Evolutionary conservation across 495 filamentous ascomycete species (phyloP).

Genomic region (Penicillium manginii): DNA sequence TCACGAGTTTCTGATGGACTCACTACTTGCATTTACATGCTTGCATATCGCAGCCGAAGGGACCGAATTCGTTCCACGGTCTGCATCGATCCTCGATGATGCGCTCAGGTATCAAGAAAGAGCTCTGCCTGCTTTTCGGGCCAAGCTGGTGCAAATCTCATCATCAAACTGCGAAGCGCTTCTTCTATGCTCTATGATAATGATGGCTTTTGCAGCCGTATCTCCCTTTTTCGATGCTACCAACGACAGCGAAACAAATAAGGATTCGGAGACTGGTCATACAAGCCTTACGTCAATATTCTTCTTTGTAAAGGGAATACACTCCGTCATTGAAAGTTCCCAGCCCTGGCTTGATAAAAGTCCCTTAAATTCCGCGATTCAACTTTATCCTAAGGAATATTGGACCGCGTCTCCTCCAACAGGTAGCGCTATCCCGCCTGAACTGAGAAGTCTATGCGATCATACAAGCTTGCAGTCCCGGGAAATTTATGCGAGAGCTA

Average conservation of each 20-base stretch:
- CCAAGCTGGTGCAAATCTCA: not conserved
- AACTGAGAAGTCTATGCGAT: not conserved
- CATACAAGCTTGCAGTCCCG: not conserved
- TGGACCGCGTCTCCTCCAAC: not conserved
- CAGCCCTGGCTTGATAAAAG: conserved; percentile 20
- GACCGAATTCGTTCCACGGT: not conserved
- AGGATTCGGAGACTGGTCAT: not conserved
- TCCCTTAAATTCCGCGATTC: not conserved
- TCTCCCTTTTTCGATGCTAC: not conserved
- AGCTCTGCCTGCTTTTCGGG: conserved; percentile 7
- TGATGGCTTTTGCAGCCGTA: conserved; percentile 8
- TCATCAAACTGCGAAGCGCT: conserved; percentile 7
- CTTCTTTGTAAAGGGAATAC: conserved; percentile 13
- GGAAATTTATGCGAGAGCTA: not conserved
- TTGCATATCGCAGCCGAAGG: conserved; percentile 4
- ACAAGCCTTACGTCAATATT: conserved; percentile 15
- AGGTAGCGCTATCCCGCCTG: not conserved
- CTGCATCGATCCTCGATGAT: not conserved
- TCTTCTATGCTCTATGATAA: conserved; percentile 6
- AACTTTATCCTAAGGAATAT: not conserved
- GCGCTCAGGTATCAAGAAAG: conserved; percentile 5
- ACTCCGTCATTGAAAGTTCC: conserved; percentile 17
- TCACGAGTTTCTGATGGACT: conserved; percentile 6
- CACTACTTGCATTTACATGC: conserved; percentile 6
- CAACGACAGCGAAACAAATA: not conserved